Evolutionary conservation across 2,329 filamentous ascomycete species (phyloP), one percentile per base, ranked within the genome.

Genomic region (Ustilaginoidea virens): DNA sequence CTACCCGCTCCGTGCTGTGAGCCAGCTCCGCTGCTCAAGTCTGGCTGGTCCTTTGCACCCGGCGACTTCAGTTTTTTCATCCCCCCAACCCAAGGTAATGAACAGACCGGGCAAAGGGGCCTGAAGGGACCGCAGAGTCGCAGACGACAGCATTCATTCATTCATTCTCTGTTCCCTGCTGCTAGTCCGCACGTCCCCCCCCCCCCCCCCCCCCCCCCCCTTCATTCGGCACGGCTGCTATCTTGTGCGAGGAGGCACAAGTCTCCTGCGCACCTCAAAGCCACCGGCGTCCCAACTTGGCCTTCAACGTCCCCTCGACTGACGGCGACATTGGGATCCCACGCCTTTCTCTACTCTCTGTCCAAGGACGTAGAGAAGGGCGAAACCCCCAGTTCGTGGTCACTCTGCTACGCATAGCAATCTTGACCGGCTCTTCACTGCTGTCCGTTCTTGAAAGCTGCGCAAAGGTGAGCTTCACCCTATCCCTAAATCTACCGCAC

Each of bases 371-470:
- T n/a, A n/a, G n/a, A n/a, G n/a, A n/a, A n/a, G n/a, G n/a, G n/a
- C n/a, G n/a, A n/a, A n/a, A n/a, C n/a, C n/a, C n/a, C n/a, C n/a
- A n/a, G n/a, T n/a, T n/a, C n/a, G n/a, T n/a, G n/a, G n/a, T n/a
- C n/a, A n/a, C n/a, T 12, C 24, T 18, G 17, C 23, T 29, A 9
- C 5, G 16, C 19, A 18, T 33, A 16, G 19, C 19, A n/a, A 24
- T 30, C 21, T 28, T 33, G 32, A 18, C 21, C 22, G 28, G 17
- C 25, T 17, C 14, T n/a, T 11, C 21, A 28, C 18, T 18, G 28
- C 27, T 33, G 31, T 27, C 31, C 31, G 27, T 16, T 23, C 19
- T n/a, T 25, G 14, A 28, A 17, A 28, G 28, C 25, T 28, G 25
- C 25, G 28, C 25, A 28, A n/a, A 22, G 18, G 31, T 33, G 19